Evolutionary conservation across 768 basidiomycete genomes (phyloP).

Genomic region (Podaxis sp.): DNA sequence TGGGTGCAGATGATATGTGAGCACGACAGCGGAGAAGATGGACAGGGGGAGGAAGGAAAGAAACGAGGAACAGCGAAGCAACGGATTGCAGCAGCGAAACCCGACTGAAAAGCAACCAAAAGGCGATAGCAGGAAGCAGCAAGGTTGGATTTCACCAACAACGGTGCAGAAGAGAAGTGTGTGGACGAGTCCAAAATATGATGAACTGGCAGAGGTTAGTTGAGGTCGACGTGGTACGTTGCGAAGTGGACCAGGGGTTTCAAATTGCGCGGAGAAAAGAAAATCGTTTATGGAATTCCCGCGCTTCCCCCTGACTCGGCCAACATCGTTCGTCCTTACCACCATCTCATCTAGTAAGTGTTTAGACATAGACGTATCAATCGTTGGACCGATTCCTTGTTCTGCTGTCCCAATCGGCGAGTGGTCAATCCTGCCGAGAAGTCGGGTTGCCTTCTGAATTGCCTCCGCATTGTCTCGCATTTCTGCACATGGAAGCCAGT

Average conservation of each 20-base stretch:
- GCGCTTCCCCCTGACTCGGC: slow-evolving; percentile 14
- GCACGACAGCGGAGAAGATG: slow-evolving; percentile 11
- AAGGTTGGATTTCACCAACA: slow-evolving; percentile 24
- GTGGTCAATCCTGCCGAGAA: not conserved
- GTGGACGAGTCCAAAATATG: slow-evolving; percentile 33
- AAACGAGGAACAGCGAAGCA: slow-evolving; percentile 21
- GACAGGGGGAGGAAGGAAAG: slow-evolving; percentile 10
- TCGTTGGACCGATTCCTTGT: not conserved
- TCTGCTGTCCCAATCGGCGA: not conserved
- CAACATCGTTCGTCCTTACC: not conserved
- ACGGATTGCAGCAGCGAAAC: slow-evolving; percentile 18
- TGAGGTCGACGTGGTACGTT: slow-evolving; percentile 13
- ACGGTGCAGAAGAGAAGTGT: not conserved
- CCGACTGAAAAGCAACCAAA: slow-evolving; percentile 19
- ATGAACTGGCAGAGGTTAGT: slow-evolving; percentile 23
- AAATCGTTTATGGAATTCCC: slow-evolving; percentile 13
- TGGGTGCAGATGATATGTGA: slow-evolving; percentile 19
- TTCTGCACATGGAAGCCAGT: not conserved
- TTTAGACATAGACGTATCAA: not conserved
- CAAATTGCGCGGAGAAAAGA: slow-evolving; percentile 9
- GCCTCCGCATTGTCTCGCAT: not conserved
- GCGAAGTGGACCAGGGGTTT: slow-evolving; percentile 4
- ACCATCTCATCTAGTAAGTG: not conserved
- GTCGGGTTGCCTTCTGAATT: not conserved
- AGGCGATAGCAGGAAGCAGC: slow-evolving; percentile 26